Evolutionary conservation across 208 protist genomes (phyloP), one percentile per base, ranked within the genome.

Genomic region (Trypanosomatidae sp.): DNA sequence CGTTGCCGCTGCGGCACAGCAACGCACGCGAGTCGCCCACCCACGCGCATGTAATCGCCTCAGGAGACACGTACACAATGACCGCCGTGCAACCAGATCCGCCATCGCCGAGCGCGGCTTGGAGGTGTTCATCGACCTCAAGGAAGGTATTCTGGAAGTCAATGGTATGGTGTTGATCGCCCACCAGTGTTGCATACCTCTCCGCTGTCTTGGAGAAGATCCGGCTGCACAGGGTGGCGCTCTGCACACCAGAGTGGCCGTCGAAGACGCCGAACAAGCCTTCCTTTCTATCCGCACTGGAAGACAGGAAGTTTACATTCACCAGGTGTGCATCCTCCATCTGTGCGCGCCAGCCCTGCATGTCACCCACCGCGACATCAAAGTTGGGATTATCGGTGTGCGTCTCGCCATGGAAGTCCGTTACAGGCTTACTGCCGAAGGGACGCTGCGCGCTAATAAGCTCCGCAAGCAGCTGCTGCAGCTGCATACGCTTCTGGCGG

Each of bases 11-110:
- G 64, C 89, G 84, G 76, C 89, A 98, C 47, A 98, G 72, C 56
- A 98, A 90, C 4, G 90, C 88, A 46, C 97, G 83, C 2, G 94
- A 97, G 70, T 98, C 97, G n/a, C 97, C 97, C 9, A 97, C 92
- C 62, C 91, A 98, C 64, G 91, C 92, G 65, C 93, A 97, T 25
- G 91, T 94, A 62, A 98, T 86, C 67, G 75, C 71, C 28, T 75
- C 78, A 0, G 83, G 76, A 12, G 93, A 92, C 43, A 97, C 77
- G 72, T 92, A 83, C 56, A 91, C 86, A 1, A 73, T 82, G 4
- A 90, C 87, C 6, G 91, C 89, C 8, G 93, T 97, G 72, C 85
- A 93, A 30, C 91, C 93, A 39, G 87, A 93, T 52, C 84, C 83
- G 49, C 66, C 56, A 59, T 80, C 65, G 65, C 55, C 75, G 22